Evolutionary conservation across 148 eudicot genomes (phyloP), one percentile per base, ranked within the genome.

Genomic region (Camellia lanceoleosa): DNA sequence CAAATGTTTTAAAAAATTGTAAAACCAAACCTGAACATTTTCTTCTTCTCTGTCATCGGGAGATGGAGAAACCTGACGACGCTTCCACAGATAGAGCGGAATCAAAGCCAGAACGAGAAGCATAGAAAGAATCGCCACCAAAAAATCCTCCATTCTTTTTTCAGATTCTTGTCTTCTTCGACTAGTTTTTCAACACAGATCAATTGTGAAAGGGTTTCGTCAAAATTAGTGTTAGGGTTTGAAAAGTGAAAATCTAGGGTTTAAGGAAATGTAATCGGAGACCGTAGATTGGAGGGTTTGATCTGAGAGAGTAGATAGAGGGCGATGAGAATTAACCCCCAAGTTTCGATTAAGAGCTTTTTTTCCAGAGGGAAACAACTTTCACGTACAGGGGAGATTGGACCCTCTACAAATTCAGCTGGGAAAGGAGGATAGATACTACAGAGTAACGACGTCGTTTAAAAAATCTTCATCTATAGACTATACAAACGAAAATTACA

Each of bases 21-120:
- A 61, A 54, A 59, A 74, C n/a, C 5, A 80, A 54, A 92, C 99
- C 98, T 92, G 98, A 75, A 89, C 90, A 77, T 89, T n/a, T n/a
- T n/a, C 92, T 75, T 92, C 98, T 72, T 82, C 87, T 78, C 79
- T 90, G n/a, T 74, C 81, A 86, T 82, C 76, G 43, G 87, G 73
- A 70, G 82, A 79, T 77, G 52, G 81, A 42, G 92, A 84, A 74
- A 67, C 87, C 59, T 84, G 86, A 11, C 97, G 93, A 51, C 97
- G 91, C 83, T 88, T 93, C 97, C 99, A 95, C 3, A 93, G 76
- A 77, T 89, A 95, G 59, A 95, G 92, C 44, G 99, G 98, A 87
- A 93, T 85, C 78, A 95, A 61, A 23, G 91, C 86, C 42, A 85
- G 79, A 42, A 92, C 38, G 41, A 95, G 89, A 58, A 95, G 80